Base-by-base conservation (phyloP, 257 asterid genomes). In the Primulina eburnea region DNA sequence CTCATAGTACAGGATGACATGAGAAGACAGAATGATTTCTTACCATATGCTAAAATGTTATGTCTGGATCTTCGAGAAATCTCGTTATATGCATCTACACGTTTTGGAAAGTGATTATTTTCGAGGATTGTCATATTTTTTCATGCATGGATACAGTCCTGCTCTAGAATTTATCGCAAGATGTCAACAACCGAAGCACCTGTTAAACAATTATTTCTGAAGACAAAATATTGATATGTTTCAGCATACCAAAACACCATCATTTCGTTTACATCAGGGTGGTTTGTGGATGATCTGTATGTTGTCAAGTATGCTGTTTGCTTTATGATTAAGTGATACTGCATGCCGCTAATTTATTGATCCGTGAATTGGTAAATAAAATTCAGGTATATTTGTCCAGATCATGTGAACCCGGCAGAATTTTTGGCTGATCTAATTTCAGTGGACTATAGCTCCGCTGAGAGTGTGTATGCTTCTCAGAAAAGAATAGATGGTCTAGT, bases 401-500 rank as follows among this genome's bases (percentile, higher is more conserved):
- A 87, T 78, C 91, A 90, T 80, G 96, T 80, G 55, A 93, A 93
- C 82, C 99, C 97, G 20, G 99, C 99, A 18, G 99, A 93, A 79
- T 93, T 90, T 84, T 84, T 93, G 87, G 99, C 99, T 10, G 99
- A 93, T 86, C 96, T 93, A 64, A 93, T 93, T 79, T 90, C 99
- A 66, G 84, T 93, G 35, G 97, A 93, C 81, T 90, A 93, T 82
- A 88, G 95, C 79, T 89, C 97, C 8, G 62, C 85, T 5, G 92
- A 85, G 83, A 87, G 96, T 81, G 96, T 85, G 61, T 75, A 50
- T 71, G 78, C 89, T 77, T 93, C 99, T 73, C 83, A 76, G 77
- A 90, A 93, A 81, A 84, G 95, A 81, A 87, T 90, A 68, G 92
- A 86, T 74, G 89, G 90, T 72, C 87, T 93, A 3, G 78, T 93